Percentiles rank a stretch among this genome's conserved stretches.
Conservation (phyloP, 2,329 filamentous ascomycete species). For the Daldinia sp. region DNA sequence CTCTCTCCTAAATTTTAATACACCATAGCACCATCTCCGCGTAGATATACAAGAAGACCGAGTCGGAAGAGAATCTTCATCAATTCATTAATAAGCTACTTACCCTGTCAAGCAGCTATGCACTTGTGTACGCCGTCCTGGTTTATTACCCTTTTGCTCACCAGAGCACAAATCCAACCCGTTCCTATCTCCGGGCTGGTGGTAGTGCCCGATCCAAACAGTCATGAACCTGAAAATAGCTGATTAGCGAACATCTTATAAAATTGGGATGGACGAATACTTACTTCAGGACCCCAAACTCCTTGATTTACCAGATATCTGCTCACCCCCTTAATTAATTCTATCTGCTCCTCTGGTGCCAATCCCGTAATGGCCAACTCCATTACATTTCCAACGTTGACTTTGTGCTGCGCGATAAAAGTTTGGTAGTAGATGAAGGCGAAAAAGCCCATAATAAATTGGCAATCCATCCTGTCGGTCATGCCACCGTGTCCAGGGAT, state of each 20-base stretch:
- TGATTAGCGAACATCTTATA: constrained; percentile 1
- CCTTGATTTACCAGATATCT: constrained; percentile 75
- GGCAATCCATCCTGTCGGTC: constrained; percentile 99
- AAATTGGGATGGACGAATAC: constrained; percentile 28
- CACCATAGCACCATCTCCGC: constrained; percentile 1
- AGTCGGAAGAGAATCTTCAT: constrained; percentile 28
- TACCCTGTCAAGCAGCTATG: constrained; percentile 32
- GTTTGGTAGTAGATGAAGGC: constrained; percentile 98
- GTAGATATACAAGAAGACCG: constrained; percentile 13
- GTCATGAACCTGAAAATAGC: constrained; percentile 49
- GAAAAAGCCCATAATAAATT: constrained; percentile 99
- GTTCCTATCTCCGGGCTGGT: constrained; percentile 45
- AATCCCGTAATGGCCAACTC: constrained; percentile 93
- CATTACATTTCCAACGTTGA: constrained; percentile 86
- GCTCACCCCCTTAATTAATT: constrained; percentile 75
- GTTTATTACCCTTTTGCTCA: constrained; percentile 13
- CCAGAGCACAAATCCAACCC: constrained; percentile 22
- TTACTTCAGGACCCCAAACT: constrained; percentile 56
- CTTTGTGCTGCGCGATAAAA: constrained; percentile 91
- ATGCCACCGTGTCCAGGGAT: constrained; percentile 98
- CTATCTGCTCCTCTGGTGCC: constrained; percentile 87
- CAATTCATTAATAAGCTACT: constrained; percentile 41
- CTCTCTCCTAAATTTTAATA: background rate
- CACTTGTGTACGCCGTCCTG: constrained; percentile 21
- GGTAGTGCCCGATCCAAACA: constrained; percentile 53